Evolutionary conservation across 768 basidiomycete genomes (phyloP).

Genomic region (Auriscalpium microsporum): DNA sequence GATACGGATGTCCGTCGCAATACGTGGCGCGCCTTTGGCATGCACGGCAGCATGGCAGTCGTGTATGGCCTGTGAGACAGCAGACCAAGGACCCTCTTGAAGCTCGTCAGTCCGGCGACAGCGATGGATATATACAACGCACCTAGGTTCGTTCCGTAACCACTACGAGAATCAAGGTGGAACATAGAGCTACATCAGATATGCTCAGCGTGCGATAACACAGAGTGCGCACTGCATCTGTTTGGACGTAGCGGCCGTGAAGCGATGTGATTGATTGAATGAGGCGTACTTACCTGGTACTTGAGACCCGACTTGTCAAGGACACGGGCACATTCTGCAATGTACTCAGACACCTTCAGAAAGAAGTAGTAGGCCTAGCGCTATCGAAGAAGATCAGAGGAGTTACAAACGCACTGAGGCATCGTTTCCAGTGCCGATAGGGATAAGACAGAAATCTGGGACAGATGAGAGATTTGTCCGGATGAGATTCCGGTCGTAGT

Average conservation of each 20-base stretch:
- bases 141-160: constrained; percentile 90
- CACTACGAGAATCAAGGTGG: constrained; percentile 34
- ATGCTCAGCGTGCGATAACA: neutral
- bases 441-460: constrained; percentile 82
- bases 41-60: constrained; percentile 88
- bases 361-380: neutral
- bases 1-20: constrained; percentile 92
- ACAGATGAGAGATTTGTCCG: neutral
- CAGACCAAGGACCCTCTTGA: constrained; percentile 75
- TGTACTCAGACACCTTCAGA: constrained; percentile 61
- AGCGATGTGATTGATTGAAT: neutral
- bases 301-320: constrained; percentile 77
- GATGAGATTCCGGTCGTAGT: neutral
- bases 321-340: constrained; percentile 76
- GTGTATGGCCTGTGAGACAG: constrained; percentile 80
- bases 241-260: neutral
- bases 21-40: constrained; percentile 58
- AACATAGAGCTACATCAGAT: constrained; percentile 1
- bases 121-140: constrained; percentile 10
- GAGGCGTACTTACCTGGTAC: constrained; percentile 52
- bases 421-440: constrained; percentile 62
- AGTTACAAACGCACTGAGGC: constrained; percentile 44
- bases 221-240: constrained; percentile 53
- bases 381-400: neutral
- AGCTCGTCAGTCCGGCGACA: neutral